Base-by-base conservation (phyloP, 495 filamentous ascomycete species). In the Tetracladium setigerum region DNA sequence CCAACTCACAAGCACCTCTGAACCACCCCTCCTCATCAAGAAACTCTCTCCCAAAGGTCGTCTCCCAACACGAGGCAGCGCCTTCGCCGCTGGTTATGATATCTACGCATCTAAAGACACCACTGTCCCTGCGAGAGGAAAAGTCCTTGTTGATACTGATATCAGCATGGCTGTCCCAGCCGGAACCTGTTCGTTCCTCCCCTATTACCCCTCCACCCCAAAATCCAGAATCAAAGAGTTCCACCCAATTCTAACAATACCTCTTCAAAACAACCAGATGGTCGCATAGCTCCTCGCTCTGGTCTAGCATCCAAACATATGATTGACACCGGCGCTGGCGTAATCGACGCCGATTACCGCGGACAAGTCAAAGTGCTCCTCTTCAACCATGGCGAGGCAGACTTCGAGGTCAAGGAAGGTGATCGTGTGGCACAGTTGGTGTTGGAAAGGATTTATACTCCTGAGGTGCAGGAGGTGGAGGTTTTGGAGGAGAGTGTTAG, bases 311-410 rank as follows among this genome's bases (percentile, higher is more conserved):
- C 82, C 36, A 96, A 96, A 68, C 80, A 95, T 69, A 88, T 87
- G 70, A 96, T 98, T 63, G 87, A 95, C 64, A 87, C 84, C 1
- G 88, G 91, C 46, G 92, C 92, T 2, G 92, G 92, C 30, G 92
- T 98, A 43, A 95, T 98, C 60, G 92, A 98, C 69, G 88, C 90
- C 7, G 92, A 98, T 63, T 98, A 98, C 72, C 79, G 92, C 18
- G 92, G 92, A 14, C 86, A 84, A 50, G 83, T 98, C 52, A 95
- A 89, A 73, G 84, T 98, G 16, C 71, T 98, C 56, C 75, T 98
- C 33, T 95, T 96, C 61, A 98, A 98, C 72, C 84, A 94, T 66
- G 73, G 72, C 12, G 89, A 92, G 12, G 70, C 66, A 15, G 90
- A 95, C 58, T 97, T 92, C 57, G 70, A 74, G 42, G 74, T 98